Evolutionary conservation across 2,329 filamentous ascomycete genomes (phyloP), one percentile per base, ranked within the genome.

Genomic region (Calonectria montana): DNA sequence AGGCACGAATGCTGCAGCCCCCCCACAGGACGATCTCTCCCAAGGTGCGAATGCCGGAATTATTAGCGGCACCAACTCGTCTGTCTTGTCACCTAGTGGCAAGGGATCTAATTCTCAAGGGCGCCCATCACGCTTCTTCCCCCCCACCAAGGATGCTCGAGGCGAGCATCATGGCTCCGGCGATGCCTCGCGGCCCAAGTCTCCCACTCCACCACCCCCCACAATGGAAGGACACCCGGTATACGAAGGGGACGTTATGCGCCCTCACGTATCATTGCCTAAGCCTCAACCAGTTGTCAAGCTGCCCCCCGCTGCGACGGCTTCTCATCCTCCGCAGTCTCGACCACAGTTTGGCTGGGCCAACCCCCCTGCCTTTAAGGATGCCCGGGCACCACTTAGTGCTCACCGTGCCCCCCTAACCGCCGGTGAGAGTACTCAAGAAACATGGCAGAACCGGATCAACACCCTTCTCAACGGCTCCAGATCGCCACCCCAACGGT

Each of bases 401-500:
- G 70, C 78, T 31, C 73, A 78, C 16, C 75, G 75, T 25, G 73
- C 67, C 7, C 75, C 80, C 8, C 65, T 72, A 9, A 74, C 76
- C 53, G 76, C 78, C 27, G 79, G 80, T 18, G 86, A 87, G 62
- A 83, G 84, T 9, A 81, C 82, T 71, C 76, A 84, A 73, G 79
- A 80, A 65, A 88, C 88, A 67, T 96, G 95, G 95, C 95, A 97
- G 82, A 92, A 94, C 77, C 92, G 92, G 78, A 95, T 98, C 82
- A 95, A 97, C 82, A 92, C 89, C 55, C 88, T 97, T 53, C 88
- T 98, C 41, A 90, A 91, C 76, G 91, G 91, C n/a, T 85, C 86
- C 45, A 95, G 93, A 80, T 87, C 91, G 9, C 84, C 88, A 23
- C 87, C 86, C 16, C 86, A 88, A 55, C 91, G 88, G 77, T 87